Evolutionary conservation across 2,329 filamentous ascomycete species (phyloP), one percentile per base, ranked within the genome.

Genomic region (Didymella exigua): DNA sequence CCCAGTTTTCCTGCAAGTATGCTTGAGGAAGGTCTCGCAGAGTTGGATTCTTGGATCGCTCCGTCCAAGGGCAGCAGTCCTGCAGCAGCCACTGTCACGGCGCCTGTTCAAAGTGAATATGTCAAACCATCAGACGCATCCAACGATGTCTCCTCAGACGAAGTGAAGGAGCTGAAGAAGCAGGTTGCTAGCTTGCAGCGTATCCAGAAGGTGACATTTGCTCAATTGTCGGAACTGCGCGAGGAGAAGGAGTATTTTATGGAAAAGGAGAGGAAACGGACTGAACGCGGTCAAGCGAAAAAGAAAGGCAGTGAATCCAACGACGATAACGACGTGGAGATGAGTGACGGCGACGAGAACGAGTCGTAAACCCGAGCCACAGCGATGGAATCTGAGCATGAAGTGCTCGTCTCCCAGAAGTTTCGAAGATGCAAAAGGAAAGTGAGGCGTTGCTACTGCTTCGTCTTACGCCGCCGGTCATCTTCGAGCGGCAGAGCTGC

Each of bases 171-270:
- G 33, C 37, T 75, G 26, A 73, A 69, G 56, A 68, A 69, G 46
- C 72, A 81, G 53, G 49, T 81, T 14, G 77, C 75, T 18, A 75
- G 76, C 5, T 63, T 81, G 26, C 74, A 79, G 58, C 70, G 77
- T 34, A 70, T 81, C 26, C 78, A 81, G 60, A 77, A 72, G 53
- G 75, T 75, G 29, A 78, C 76, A 5, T 77, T 81, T 47, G 68
- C 75, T 19, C 78, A 79, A 53, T 66, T 81, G 23, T 75, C 75
- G 13, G 74, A 76, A 54, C 43, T 81, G 47, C 73, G 74, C 37
- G 70, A 76, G 38, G 77, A 81, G 60, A 74, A 72, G 30, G 72
- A 75, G 34, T 73, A 65, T 30, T 64, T 77, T 26, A 43, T 73
- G 34, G 52, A 65, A 23, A 56, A 68, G 42, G 72, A 77, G 56